Evolutionary conservation across 257 asterid species (phyloP).

Genomic region (Paraleonurus japonicus): DNA sequence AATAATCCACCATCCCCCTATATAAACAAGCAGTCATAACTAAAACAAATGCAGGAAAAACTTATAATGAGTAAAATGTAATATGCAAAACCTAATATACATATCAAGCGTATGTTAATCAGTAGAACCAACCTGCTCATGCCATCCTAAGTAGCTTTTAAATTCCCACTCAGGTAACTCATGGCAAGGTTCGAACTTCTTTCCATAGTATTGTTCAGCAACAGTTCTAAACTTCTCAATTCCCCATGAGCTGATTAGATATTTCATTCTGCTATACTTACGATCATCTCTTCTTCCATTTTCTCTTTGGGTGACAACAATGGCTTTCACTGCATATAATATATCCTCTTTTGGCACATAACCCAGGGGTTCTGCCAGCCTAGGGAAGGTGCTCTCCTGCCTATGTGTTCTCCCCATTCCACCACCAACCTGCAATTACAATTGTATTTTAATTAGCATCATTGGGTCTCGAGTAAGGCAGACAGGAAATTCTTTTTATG

Average conservation of each 20-base stretch:
- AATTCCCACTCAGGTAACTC: conserved; percentile 96
- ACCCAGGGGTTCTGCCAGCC: conserved; percentile 87
- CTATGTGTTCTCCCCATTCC: conserved; percentile 99
- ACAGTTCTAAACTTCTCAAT: conserved; percentile 85
- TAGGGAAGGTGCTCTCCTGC: conserved; percentile 78
- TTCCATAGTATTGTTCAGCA: conserved; percentile 86
- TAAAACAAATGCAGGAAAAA: conserved; percentile 2
- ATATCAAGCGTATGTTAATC: background rate
- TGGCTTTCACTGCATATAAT: conserved; percentile 86
- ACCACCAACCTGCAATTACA: conserved; percentile 88
- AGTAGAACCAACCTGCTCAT: conserved; percentile 66
- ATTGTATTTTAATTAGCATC: conserved; percentile 10
- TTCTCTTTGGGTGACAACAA: conserved; percentile 91
- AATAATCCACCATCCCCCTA: conserved; percentile 90
- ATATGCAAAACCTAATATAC: background rate
- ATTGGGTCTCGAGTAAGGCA: background rate
- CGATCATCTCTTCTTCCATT: conserved; percentile 99
- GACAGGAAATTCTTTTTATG: background rate
- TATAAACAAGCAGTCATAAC: conserved; percentile 22
- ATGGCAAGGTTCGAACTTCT: conserved; percentile 69
- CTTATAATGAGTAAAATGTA: background rate
- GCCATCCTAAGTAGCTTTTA: conserved; percentile 98
- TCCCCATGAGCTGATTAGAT: conserved; percentile 93
- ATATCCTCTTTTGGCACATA: conserved; percentile 95
- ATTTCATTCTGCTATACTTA: conserved; percentile 93